These are phyloP conservation scores for Oryza punctata DNA, from an alignment of 176 grass and related monocot genomes.

Conservation along the genomic window DNA sequence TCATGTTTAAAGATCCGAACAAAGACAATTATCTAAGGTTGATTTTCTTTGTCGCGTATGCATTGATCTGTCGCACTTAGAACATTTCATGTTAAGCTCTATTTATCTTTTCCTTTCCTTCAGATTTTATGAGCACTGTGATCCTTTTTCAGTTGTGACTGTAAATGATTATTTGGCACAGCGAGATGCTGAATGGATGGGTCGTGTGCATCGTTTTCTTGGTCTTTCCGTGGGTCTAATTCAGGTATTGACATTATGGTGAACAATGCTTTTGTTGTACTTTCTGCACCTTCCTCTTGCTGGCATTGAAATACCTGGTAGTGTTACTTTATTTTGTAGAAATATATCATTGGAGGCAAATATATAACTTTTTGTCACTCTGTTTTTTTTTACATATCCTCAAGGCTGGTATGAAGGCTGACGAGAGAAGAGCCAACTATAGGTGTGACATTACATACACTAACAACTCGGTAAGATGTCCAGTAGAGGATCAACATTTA, in stretches of 20 bases:
- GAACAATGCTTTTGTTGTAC: background rate
- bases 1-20: background rate
- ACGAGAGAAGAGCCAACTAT: constrained; percentile 87
- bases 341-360: constrained; percentile 28
- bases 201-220: constrained; percentile 87
- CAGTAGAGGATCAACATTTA: background rate
- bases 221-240: constrained; percentile 89
- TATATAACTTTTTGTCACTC: constrained; percentile 6
- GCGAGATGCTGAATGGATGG: constrained; percentile 99
- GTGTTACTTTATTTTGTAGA: background rate
- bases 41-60: background rate
- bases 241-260: constrained; percentile 55
- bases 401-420: constrained; percentile 69
- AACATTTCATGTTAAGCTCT: background rate
- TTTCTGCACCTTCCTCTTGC: background rate
- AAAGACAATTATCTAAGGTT: constrained; percentile 1
- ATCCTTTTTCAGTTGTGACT: constrained; percentile 80
- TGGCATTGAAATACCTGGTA: background rate
- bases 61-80: background rate
- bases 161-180: constrained; percentile 99
- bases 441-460: constrained; percentile 91
- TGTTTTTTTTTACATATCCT: constrained; percentile 32
- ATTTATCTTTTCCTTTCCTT: background rate
- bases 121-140: constrained; percentile 15
- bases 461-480: constrained; percentile 80